Base-by-base conservation (phyloP, 2,329 filamentous ascomycete genomes). In the Leptographium procerum region DNA sequence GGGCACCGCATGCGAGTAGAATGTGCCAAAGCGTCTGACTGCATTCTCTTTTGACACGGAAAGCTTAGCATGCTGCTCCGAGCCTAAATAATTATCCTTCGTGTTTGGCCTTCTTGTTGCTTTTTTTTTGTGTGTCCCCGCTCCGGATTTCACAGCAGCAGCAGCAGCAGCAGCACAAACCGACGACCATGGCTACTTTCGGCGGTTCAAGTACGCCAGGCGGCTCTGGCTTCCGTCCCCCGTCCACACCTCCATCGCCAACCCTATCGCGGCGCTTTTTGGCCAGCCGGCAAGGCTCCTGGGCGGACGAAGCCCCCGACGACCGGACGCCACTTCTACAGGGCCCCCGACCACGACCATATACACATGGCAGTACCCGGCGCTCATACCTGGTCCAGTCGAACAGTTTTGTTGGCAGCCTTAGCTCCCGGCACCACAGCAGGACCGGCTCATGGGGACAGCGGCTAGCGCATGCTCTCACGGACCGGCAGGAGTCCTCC, bases 401-500 rank as follows among this genome's bases (percentile, higher is more conserved):
- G 36, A 64, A 68, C 58, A 70, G 69, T 59, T 70, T 66, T 57
- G 61, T 60, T 31, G 65, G 67, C 65, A 62, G 28, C 54, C 31
- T 47, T 52, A 67, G 71, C 55, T 68, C 69, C 53, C 74, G 75
- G 60, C 74, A 83, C 65, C 80, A 85, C 68, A 80, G 74, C 64
- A 79, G 83, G 51, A 76, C 77, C 50, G 76, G 76, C 26, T 86
- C 83, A 19, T 84, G 78, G 76, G 75, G 81, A 22, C 75, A 79
- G 47, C 81, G 87, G 22, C 75, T 88, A 28, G 80, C 81, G 60
- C 80, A 79, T 60, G 86, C 82, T 57, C 75, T 88, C 59, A 75
- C 73, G 59, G 84, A 80, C 66, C 75, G 77, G 62, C 80, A 78
- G 65, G 77, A 80, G 33, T 47, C 57, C n/a, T 79, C 78, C 61